phyloP scores from a whole-genome alignment of 345 rosid genomes.

The Moricandia moricandioides region DNA sequence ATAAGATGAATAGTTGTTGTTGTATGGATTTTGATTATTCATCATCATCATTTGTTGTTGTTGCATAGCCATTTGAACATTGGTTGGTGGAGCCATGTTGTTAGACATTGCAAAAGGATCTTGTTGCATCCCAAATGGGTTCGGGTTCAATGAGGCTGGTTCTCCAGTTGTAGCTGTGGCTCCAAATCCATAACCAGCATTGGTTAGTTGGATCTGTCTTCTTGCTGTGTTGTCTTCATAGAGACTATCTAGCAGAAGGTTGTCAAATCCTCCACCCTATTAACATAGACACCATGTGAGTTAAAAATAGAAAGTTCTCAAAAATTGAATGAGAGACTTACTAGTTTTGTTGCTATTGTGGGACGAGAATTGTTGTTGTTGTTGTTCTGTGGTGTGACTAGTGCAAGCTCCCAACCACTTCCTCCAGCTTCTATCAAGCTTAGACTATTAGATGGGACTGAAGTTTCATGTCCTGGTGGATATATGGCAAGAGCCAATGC shows the following conservation, averaged over 20 bases:
- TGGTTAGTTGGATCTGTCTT: conserved; percentile 67
- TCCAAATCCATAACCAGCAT: conserved; percentile 77
- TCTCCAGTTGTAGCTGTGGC: conserved; percentile 28
- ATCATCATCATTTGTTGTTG: conserved; percentile 49
- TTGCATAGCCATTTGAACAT: conserved; percentile 79
- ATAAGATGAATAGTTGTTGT: conserved; percentile 29
- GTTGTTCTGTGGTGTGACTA: conserved; percentile 67
- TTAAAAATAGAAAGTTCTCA: not conserved
- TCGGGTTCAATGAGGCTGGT: conserved; percentile 30
- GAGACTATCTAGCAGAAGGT: conserved; percentile 76
- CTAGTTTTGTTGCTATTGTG: conserved; percentile 48
- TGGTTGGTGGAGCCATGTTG: conserved; percentile 66
- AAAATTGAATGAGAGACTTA: conserved; percentile 33
- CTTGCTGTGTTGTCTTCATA: conserved; percentile 83
- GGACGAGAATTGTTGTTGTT: conserved; percentile 36
- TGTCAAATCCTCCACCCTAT: conserved; percentile 89
- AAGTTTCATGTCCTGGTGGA: conserved; percentile 49
- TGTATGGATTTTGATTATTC: conserved; percentile 34
- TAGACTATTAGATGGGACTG: conserved; percentile 41
- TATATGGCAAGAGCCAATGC: conserved; percentile 92
- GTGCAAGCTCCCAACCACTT: conserved; percentile 91
- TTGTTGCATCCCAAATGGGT: conserved; percentile 61
- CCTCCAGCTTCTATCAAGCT: conserved; percentile 59
- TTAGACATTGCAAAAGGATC: conserved; percentile 79
- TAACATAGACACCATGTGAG: not conserved